Evolutionary conservation across 371 early-diverging fungal species (phyloP), one percentile per base, ranked within the genome.

Genomic region (Choanephora cucurbitarum): DNA sequence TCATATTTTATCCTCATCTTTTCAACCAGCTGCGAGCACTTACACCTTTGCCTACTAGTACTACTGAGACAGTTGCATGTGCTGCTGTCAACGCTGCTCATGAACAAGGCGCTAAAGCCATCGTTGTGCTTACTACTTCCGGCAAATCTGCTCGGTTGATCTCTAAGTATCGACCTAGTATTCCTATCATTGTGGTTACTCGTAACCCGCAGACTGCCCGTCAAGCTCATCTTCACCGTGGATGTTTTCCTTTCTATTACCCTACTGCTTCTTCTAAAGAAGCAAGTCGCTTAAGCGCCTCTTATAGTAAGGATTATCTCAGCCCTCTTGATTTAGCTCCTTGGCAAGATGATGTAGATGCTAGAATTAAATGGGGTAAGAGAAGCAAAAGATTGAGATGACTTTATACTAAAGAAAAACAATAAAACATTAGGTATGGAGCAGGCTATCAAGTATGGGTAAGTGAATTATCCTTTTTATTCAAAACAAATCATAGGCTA

Each of bases 171-270:
- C 90, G 96, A 40, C 98, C 99, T 19, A 72, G 80, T 45, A 85
- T 91, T 43, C 97, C 98, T 40, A 92, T 98, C 52, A 75, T 98
- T 49, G 92, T 93, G 44, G 90, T 97, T 11, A 96, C 98, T 5
- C 86, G 92, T 58, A 82, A 90, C 54, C 82, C 75, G 40, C 81
- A 83, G 55, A 91, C 92, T 14, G 94, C 97, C 17, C 88, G 97
- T 58, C 91, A 94, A 57, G 75, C 92, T 42, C 92, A 91, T 58
- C 72, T 94, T 40, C 88, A 88, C 47, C 89, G 96, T 54, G 98
- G 98, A 15, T 86, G 94, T 65, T 94, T 93, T 55, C 95, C 97
- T 18, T 94, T 92, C 78, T 65, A 84, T 63, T 96, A 95, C 73
- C 73, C 76, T 5, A 81, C 79, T 44, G 75, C 83, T 44, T 77